phyloP scores from a whole-genome alignment of 2,329 filamentous ascomycete genomes.

The Venturia nashicola region DNA sequence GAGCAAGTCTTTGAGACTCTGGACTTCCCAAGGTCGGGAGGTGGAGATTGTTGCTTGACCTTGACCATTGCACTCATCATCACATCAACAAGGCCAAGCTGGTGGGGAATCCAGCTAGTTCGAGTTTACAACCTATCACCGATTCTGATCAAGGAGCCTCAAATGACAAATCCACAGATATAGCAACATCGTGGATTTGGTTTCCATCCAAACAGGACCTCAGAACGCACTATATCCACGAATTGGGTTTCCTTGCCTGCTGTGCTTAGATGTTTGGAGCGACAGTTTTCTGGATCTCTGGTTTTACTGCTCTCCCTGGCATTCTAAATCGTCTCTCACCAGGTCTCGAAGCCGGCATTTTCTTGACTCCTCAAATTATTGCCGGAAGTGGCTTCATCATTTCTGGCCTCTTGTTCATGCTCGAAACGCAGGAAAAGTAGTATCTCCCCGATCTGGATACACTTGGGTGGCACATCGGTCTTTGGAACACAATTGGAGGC shows the following conservation, averaged over 20 bases:
- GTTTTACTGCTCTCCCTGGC: conserved; percentile 46
- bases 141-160: not conserved
- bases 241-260: conserved; percentile 51
- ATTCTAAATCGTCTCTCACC: conserved; percentile 40
- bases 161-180: not conserved
- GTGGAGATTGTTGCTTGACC: conserved; percentile 8
- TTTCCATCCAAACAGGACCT: conserved; percentile 46
- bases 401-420: conserved; percentile 46
- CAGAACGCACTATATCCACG: conserved; percentile 45
- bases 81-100: conserved; percentile 23
- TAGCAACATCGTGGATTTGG: conserved; percentile 40
- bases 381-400: conserved; percentile 51
- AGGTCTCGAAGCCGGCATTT: conserved; percentile 40
- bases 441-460: conserved; percentile 43
- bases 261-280: conserved; percentile 44
- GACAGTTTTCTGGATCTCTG: conserved; percentile 52
- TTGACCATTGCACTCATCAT: conserved; percentile 22
- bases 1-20: conserved; percentile 22
- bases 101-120: conserved; percentile 14
- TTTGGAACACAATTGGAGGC: conserved; percentile 53
- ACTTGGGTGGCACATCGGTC: conserved; percentile 55
- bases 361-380: conserved; percentile 50
- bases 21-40: not conserved
- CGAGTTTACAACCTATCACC: not conserved
- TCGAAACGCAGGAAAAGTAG: conserved; percentile 55